Evolutionary conservation across 768 basidiomycete genomes (phyloP), one percentile per base, ranked within the genome.

Genomic region (Tricholoma bakamatsutake): DNA sequence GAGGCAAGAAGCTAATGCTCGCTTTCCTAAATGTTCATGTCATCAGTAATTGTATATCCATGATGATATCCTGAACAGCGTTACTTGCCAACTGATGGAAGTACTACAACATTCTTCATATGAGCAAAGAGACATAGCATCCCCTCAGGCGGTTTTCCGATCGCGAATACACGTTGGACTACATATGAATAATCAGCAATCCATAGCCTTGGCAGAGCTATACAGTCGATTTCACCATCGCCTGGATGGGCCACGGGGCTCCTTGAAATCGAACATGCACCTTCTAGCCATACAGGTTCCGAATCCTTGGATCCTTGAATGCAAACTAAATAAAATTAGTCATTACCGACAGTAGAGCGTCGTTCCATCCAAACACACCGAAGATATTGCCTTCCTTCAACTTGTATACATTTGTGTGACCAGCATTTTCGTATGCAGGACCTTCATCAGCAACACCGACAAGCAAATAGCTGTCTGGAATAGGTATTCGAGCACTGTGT

Each of bases 371-470:
- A 45, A 33, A 63, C 76, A 45, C 60, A 87, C 89, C 88, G 58
- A 82, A 92, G 3, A 93, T 84, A 59, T 87, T 72, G 1, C 79
- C 81, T 57, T 77, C 76, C 5, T 69, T 66, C 12, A 92, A 69
- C 33, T 65, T 72, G 63, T 75, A 85, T 1, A 87, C 78, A 58
- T 86, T 76, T 35, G 77, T 63, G 52, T 69, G 63, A 1, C 84
- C 84, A n/a, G 67, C 70, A 7, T 66, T 58, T 42, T 64, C 65
- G 58, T 89, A 88, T 0, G 84, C 81, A 0, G 84, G 82, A 0
- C 89, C 89, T 68, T 93, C 89, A 61, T 94, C 92, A 3, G 89
- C 87, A 8, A 93, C 80, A 1, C 93, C 92, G 10, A 92, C 87
- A 1, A 94, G 76, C 27, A 84, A 74, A 56, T 82, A 82, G 57